Base-by-base conservation (phyloP, 2,329 filamentous ascomycete species). In the Capronia coronata region DNA sequence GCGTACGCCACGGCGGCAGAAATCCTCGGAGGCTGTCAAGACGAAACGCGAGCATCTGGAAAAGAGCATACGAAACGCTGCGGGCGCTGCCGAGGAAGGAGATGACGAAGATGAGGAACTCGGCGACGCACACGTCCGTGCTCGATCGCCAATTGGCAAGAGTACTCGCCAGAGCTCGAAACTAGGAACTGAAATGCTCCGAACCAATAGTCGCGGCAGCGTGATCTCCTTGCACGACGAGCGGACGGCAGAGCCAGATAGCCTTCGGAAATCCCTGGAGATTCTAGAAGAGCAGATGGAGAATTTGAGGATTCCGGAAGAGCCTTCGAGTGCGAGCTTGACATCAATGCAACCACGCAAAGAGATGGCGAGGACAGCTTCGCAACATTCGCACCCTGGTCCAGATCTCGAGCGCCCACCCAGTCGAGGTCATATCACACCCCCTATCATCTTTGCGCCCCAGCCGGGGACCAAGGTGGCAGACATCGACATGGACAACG, bases 131-230 rank as follows among this genome's bases (percentile, higher is more conserved):
- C 72, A 71, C 60, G 67, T 68, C 51, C 74, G 71, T 54, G 69
- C 67, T 52, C 73, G 70, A 68, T 84, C 67, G 66, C 71, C 71
- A 43, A 58, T 75, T 61, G 54, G 72, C 34, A 73, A 78, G 30
- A 72, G 70, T 13, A 73, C 75, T 30, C 75, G 86, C 19, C 84
- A 86, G 10, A 86, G 84, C 46, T 95, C 89, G 0, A 96, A 95
- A 67, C 78, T 97, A 1, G 89, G 89, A 1, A 93, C 89, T 43
- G 91, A 97, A 67, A 96, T 97, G 91, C 91, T 96, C 87, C 82
- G 91, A 41, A 94, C 91, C 16, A 94, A 95, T 66, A 95, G 88
- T 63, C 85, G 91, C 61, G 91, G 94, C 42, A 95, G 90, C 62
- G 79, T 87, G 25, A 71, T 73, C 30, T 73, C 70, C 47, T 69